These are phyloP conservation scores for Agarophyton chilense DNA, from an alignment of 23 red algal species.

Conservation along the genomic window DNA sequence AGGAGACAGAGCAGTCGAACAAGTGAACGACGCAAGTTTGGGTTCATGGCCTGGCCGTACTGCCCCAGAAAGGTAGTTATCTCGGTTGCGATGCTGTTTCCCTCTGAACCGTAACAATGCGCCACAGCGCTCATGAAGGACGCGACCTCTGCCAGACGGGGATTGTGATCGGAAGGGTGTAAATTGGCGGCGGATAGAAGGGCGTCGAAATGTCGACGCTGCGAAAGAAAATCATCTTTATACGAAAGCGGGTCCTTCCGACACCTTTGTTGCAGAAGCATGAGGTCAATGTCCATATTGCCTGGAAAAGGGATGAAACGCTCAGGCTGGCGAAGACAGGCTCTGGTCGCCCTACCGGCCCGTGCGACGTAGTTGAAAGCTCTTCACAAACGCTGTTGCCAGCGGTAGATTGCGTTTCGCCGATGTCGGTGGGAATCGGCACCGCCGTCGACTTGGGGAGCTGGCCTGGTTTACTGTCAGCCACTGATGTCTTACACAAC, in stretches of 20 bases:
- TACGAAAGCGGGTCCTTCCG: constrained; percentile 82
- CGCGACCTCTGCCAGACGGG: constrained; percentile 61
- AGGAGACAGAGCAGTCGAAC: constrained; percentile 69
- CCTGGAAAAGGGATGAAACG: background rate
- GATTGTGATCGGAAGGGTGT: constrained; percentile 47
- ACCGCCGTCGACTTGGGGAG: no score
- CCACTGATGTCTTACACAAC: no score
- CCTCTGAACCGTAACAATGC: constrained; percentile 23
- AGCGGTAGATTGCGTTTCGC: no score
- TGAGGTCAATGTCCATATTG: constrained; percentile 66
- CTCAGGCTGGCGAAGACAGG: background rate
- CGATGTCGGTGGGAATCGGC: no score
- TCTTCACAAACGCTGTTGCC: no score
- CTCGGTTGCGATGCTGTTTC: background rate
- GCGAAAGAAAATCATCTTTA: constrained; percentile 51
- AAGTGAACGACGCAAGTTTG: constrained; percentile 47
- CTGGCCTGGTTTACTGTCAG: no score
- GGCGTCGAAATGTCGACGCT: constrained; percentile 66
- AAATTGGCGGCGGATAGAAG: constrained; percentile 59
- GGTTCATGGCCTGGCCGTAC: constrained; percentile 50
- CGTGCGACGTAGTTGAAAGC: no score
- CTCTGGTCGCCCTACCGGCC: no score
- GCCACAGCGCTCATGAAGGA: constrained; percentile 74
- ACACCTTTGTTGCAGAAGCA: constrained; percentile 72
- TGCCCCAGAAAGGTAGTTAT: constrained; percentile 50